Percentiles rank a stretch among this genome's conserved stretches.
Conservation (phyloP, 768 basidiomycete genomes). For the Pleurotus cornucopiae region DNA sequence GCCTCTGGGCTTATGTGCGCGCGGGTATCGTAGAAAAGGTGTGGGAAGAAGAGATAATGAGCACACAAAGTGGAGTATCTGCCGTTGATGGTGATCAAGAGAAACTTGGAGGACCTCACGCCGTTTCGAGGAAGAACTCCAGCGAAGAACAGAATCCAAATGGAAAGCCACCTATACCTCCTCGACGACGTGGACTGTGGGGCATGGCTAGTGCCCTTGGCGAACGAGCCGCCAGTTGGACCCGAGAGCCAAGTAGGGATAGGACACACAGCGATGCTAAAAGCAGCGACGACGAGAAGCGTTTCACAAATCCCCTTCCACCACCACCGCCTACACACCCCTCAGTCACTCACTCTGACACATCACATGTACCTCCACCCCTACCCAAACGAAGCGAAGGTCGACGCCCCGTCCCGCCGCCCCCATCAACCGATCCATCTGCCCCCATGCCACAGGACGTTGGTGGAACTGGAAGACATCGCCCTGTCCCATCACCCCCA, state of each 20-base stretch:
- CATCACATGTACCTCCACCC: constrained; percentile 35
- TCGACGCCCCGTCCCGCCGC: constrained; percentile 14
- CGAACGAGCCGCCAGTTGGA: constrained; percentile 57
- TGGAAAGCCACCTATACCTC: constrained; percentile 60
- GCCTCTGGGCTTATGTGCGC: constrained; percentile 85
- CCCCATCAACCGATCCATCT: background rate
- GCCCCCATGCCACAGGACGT: background rate
- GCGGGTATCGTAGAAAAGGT: constrained; percentile 78
- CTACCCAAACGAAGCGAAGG: constrained; percentile 46
- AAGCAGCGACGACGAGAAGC: constrained; percentile 17
- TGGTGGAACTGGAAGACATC: background rate
- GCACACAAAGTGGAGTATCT: constrained; percentile 25
- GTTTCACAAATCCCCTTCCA: constrained; percentile 23
- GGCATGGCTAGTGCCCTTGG: constrained; percentile 62
- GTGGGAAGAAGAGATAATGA: constrained; percentile 77
- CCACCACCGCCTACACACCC: constrained; percentile 25
- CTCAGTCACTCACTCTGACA: constrained; percentile 19
- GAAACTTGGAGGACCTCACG: background rate
- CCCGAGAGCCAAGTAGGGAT: constrained; percentile 31
- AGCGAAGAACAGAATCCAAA: constrained; percentile 5
- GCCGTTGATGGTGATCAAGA: constrained; percentile 15
- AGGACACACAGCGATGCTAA: constrained; percentile 24
- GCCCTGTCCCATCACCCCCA: background rate
- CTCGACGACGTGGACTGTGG: constrained; percentile 61
- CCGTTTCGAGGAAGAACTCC: constrained; percentile 1